Base-by-base conservation (phyloP, 306 rosid species). In the Argentina anserina region DNA sequence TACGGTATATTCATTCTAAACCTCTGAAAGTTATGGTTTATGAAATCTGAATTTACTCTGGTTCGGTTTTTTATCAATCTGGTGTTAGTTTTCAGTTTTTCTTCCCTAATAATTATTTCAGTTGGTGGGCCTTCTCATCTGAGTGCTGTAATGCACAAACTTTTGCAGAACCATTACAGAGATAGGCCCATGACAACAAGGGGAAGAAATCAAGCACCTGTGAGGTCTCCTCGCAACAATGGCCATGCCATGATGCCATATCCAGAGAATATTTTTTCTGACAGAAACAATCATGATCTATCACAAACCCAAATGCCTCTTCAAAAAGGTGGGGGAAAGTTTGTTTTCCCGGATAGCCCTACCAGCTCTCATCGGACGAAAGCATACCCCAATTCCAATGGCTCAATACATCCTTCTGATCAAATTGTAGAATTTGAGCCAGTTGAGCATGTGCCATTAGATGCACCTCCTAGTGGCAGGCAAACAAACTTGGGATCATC, bases 91-190 rank as follows among this genome's bases (percentile, higher is more conserved):
- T 67, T 71, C 72, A 50, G 60, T 61, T 56, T 72, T 53, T 41
- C 43, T n/a, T 71, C 64, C 41, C 58, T 41, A 29, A 14, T 59
- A 58, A 71, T 17, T 72, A 43, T 58, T 72, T 60, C 56, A 23
- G 71, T 68, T 11, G 71, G 67, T 28, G 46, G 62, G 36, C 73
- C 55, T 46, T 71, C 5, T 50, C 49, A 67, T 67, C 69, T 81
- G 68, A 70, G 77, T 70, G 58, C 50, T 78, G 42, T 62, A 71
- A n/a, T 53, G 61, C 58, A 25, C 36, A 53, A 18, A 70, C 40
- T 70, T 76, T 79, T 65, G 80, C 87, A 86, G 89, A 83, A 83
- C 41, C 89, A 80, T 78, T 80, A 80, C 76, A 73, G 85, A 76
- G 89, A 86, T 47, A 83, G 78, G 79, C 74, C 83, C 34, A 39